phyloP scores from a whole-genome alignment of 2,329 filamentous ascomycete species.

The Lithohypha guttulata region DNA sequence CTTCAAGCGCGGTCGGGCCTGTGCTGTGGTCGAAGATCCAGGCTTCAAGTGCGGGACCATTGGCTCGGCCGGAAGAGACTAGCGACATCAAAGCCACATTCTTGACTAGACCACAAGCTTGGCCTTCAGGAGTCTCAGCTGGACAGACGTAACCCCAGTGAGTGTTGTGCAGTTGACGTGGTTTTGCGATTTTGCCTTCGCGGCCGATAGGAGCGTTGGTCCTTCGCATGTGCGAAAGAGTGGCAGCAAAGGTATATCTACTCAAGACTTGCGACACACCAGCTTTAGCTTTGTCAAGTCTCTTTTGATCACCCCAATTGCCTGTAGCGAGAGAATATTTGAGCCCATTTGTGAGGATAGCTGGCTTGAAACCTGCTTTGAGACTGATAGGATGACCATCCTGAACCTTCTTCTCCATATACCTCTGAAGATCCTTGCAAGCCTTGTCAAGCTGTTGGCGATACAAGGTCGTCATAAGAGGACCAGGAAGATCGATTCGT shows the following conservation, averaged over 20 bases:
- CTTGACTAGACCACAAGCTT: constrained; percentile 96
- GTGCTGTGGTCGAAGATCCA: constrained; percentile 86
- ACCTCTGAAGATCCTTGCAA: constrained; percentile 80
- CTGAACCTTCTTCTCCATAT: constrained; percentile 87
- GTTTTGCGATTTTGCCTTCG: constrained; percentile 97
- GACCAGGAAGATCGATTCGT: constrained; percentile 86
- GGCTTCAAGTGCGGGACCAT: constrained; percentile 78
- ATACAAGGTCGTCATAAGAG: constrained; percentile 92
- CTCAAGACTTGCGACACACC: constrained; percentile 98
- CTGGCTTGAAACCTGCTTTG: constrained; percentile 79
- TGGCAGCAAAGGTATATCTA: constrained; percentile 94
- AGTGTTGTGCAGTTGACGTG: constrained; percentile 93
- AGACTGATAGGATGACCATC: constrained; percentile 80
- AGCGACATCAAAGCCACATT: constrained; percentile 97
- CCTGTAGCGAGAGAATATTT: constrained; percentile 96
- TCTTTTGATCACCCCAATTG: constrained; percentile 99
- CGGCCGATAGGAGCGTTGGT: constrained; percentile 97
- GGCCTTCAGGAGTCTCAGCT: constrained; percentile 93
- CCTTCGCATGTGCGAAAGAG: constrained; percentile 86
- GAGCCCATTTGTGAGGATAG: constrained; percentile 81
- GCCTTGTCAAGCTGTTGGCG: constrained; percentile 82
- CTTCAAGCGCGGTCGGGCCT: constrained; percentile 91
- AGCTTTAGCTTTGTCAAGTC: constrained; percentile 85
- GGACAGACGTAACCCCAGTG: constrained; percentile 98
- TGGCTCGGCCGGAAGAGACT: constrained; percentile 87